Evolutionary conservation across 2,329 filamentous ascomycete genomes (phyloP).

Genomic region (Pseudocercospora fijiensis): DNA sequence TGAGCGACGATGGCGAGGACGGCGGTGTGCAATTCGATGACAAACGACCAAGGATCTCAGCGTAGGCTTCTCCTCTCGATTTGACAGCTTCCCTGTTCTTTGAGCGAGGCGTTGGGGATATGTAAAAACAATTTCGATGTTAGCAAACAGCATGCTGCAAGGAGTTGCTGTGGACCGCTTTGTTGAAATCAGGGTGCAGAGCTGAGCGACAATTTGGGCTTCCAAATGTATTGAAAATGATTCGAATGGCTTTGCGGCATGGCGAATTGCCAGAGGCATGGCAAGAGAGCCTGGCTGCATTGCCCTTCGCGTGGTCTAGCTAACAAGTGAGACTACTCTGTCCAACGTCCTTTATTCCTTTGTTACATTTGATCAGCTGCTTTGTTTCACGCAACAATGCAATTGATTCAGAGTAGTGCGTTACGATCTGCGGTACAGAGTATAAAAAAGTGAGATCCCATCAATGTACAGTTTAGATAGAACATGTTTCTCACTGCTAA

Average conservation of each 20-base stretch:
- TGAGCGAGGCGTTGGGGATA: conserved; percentile 20
- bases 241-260: too few species aligned
- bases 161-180: not conserved
- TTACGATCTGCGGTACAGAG: not conserved
- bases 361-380: not conserved
- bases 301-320: not conserved
- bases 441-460: not conserved
- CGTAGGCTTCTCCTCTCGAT: conserved; percentile 11
- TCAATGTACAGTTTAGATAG: not conserved
- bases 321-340: not conserved
- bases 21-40: conserved; percentile 24
- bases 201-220: not conserved
- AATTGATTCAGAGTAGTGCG: not conserved
- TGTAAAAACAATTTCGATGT: not conserved
- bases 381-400: not conserved
- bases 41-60: conserved; percentile 31
- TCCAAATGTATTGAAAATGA: not conserved
- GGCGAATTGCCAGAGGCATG: not conserved
- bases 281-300: not conserved
- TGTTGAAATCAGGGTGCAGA: not conserved
- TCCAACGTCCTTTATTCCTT: not conserved
- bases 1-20: conserved; percentile 41
- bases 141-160: not conserved
- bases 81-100: not conserved
- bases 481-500: not conserved